Base-by-base conservation (phyloP, 2,329 filamentous ascomycete genomes). In the Bipolaris cookei region DNA sequence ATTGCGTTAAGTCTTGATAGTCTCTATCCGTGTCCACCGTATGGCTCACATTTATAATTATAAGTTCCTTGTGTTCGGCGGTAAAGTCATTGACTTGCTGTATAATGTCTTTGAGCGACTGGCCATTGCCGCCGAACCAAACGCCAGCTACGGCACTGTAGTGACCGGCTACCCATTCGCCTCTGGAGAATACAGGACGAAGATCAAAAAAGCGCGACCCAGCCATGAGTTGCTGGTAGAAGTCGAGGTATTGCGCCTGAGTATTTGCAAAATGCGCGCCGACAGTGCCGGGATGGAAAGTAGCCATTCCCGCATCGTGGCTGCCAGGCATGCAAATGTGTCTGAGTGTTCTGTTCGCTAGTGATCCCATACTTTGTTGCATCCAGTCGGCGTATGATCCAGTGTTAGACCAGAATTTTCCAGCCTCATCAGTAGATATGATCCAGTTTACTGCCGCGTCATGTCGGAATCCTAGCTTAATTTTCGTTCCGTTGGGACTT, bases 141-240 rank as follows among this genome's bases (percentile, higher is more conserved):
- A 73, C 48, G 2, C 76, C 64, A 3, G 73, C 67, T 1, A 76
- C 63, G 2, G 73, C 67, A 46, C 73, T 77, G 54, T 81, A 79
- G 50, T 81, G 77, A 28, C 79, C 76, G 13, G 76, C 74, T 56
- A 79, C 78, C 69, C 78, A 82, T 37, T 77, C 59, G 16, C 73
- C 77, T 11, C 65, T 66, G 1, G 76, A 72, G 8, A 79, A 70
- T 18, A 78, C 77, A 3, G 82, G 75, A 1, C 82, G 74, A 4
- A 83, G 68, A 57, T 84, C 81, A 53, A 83, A 82, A 60, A 78
- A 81, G 7, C 82, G 75, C 4, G 81, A 75, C 0, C 82, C 81
- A 3, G 74, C 74, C 18, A 75, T 72, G 10, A 83, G 76, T 56
- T 84, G 82, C 42, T 78, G 67, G 58, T 79, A 77, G 50, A 82